phyloP scores from a whole-genome alignment of 1,284 basidiomycete genomes.

The Ceratobasidium sp. region DNA sequence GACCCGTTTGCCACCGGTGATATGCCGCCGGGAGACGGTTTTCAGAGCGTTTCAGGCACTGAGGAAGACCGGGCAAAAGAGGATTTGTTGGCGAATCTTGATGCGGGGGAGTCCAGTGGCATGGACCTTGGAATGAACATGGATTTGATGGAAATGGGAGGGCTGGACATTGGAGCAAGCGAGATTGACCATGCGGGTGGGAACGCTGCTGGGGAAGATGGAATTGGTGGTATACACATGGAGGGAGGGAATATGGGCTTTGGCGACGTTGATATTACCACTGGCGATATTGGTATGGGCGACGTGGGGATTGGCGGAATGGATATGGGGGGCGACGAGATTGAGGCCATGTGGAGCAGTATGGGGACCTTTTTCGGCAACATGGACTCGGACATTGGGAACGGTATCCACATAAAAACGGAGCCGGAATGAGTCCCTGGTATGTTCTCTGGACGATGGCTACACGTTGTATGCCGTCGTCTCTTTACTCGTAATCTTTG shows the following conservation, averaged over 20 bases:
- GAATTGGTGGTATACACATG: slow-evolving; percentile 7
- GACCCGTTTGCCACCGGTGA: slow-evolving; percentile 30
- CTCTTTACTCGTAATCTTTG: background rate
- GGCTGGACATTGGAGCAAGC: slow-evolving; percentile 29
- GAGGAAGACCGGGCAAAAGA: slow-evolving; percentile 17
- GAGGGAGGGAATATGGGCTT: slow-evolving; percentile 28
- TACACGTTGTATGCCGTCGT: slow-evolving; percentile 1
- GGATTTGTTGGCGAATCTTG: slow-evolving; percentile 32
- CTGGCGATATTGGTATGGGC: slow-evolving; percentile 10
- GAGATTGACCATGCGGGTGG: slow-evolving; percentile 21
- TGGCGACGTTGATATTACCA: slow-evolving; percentile 20
- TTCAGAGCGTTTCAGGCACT: slow-evolving; percentile 43
- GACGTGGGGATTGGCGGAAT: slow-evolving; percentile 22
- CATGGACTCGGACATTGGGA: slow-evolving; percentile 19
- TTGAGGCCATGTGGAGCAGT: slow-evolving; percentile 33
- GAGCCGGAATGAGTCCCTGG: slow-evolving; percentile 40
- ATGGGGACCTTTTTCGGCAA: slow-evolving; percentile 14
- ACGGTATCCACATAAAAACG: slow-evolving; percentile 34
- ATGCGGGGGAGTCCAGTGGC: slow-evolving; percentile 17
- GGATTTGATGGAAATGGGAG: slow-evolving; percentile 37
- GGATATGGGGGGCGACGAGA: slow-evolving; percentile 22
- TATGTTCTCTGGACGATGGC: slow-evolving; percentile 9
- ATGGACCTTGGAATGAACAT: slow-evolving; percentile 42
- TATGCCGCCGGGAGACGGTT: slow-evolving; percentile 24
- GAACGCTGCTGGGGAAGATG: background rate